Evolutionary conservation across 2,329 filamentous ascomycete species (phyloP), one percentile per base, ranked within the genome.

Genomic region (Metarhizium album): DNA sequence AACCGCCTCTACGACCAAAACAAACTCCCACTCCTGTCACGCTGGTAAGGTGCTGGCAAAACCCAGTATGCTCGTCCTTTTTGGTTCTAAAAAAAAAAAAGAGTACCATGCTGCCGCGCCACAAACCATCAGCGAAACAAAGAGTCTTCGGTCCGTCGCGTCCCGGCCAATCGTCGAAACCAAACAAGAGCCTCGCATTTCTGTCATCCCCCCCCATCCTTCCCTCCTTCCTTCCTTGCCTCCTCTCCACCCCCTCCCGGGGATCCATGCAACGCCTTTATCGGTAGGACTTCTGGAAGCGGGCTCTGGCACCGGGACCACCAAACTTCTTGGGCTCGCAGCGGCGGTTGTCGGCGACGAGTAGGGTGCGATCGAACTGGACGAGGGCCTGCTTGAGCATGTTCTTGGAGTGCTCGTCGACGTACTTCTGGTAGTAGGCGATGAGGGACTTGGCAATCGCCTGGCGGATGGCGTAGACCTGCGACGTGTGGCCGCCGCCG

Each of bases 391-490:
- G 86, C 89, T 97, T 98, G 70, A 98, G 83, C 77, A 90, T 82
- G 84, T 97, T 96, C 87, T 98, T 98, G 80, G 87, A 89, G 87
- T 97, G 90, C 87, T 98, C 93, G 72, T 98, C 93, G 76, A 97
- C 89, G 79, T 85, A 98, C 83, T 98, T 96, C 80, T 96, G 91
- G 87, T 96, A 97, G 86, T 96, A 96, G 75, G 90, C 68, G 63
- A 71, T 68, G 53, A 71, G 62, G 55, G 67, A 65, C 84, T 97
- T 98, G 79, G 90, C 84, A 71, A 98, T 97, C 67, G 93, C 91
- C 80, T 98, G 93, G 67, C 93, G 90, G 81, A 97, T 89, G 72
- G 93, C 93, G 78, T 97, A 96, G 76, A 95, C 82, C 76, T 96
- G 90, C 55, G 88, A 95, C 61, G 87, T 90, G 82, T 97, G 91